A percentile compares a stretch with the other conserved stretches of the same genome.
phyloP scores from a whole-genome alignment of 2,329 filamentous ascomycete species.

The Sporothrix dimorphospora region DNA sequence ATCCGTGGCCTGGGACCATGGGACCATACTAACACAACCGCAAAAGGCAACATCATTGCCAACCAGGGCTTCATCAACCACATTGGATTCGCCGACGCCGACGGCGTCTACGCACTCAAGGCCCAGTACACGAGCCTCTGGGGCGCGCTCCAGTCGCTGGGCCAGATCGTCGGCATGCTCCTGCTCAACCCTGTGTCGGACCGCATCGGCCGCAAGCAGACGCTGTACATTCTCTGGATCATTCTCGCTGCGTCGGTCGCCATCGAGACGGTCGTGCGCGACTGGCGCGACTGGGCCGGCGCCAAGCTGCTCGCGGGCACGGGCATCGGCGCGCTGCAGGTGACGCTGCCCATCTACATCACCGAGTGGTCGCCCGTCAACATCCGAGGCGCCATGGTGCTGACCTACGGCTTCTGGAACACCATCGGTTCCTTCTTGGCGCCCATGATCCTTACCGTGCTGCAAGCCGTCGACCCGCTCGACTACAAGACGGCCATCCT shows the following conservation, averaged over 20 bases:
- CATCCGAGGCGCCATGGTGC: slow-evolving; percentile 31
- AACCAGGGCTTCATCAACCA: slow-evolving; percentile 33
- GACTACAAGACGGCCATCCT: slow-evolving; percentile 31
- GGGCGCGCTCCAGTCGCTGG: slow-evolving; percentile 32
- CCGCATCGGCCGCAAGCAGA: slow-evolving; percentile 31
- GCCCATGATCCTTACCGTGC: slow-evolving; percentile 23
- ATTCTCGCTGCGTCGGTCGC: slow-evolving; percentile 29
- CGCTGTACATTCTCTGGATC: slow-evolving; percentile 31
- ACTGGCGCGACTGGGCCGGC: slow-evolving; percentile 32
- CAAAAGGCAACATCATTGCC: slow-evolving; percentile 31
- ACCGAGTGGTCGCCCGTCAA: slow-evolving; percentile 32
- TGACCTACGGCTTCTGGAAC: slow-evolving; percentile 32
- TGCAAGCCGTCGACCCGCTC: slow-evolving; percentile 24
- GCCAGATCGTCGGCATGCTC: slow-evolving; percentile 32
- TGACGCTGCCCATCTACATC: slow-evolving; percentile 32
- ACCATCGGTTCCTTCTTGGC: slow-evolving; percentile 27
- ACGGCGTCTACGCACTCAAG: slow-evolving; percentile 27
- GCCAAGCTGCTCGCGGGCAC: slow-evolving; percentile 32
- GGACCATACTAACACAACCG: too few species aligned
- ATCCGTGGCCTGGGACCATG: too few species aligned
- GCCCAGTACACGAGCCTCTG: slow-evolving; percentile 31
- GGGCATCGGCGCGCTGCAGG: slow-evolving; percentile 32
- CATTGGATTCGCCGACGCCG: slow-evolving; percentile 28
- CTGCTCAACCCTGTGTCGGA: slow-evolving; percentile 30
- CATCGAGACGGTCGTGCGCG: slow-evolving; percentile 28